Percentiles rank a stretch among this genome's conserved stretches.
phyloP scores from a whole-genome alignment of 1,284 basidiomycete species.

The Takashimella tepidaria region DNA sequence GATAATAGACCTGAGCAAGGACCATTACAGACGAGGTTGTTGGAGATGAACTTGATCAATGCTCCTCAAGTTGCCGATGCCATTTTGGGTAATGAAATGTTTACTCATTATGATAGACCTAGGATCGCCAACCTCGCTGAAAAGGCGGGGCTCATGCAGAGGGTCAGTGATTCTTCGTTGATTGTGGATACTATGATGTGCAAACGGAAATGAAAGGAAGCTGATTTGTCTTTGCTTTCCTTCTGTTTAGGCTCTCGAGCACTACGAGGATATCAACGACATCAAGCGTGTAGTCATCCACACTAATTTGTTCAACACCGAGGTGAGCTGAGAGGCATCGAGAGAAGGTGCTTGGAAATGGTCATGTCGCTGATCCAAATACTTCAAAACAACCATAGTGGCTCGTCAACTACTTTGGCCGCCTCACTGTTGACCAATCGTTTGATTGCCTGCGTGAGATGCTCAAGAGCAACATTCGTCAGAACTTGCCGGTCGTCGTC shows the following conservation, averaged over 20 bases:
- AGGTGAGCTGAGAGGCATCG: constrained; percentile 52
- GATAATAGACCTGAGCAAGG: constrained; percentile 98
- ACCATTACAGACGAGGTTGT: constrained; percentile 87
- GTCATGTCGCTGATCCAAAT: constrained; percentile 2
- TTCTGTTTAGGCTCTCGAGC: constrained; percentile 86
- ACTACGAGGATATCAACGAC: constrained; percentile 94
- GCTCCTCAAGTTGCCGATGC: constrained; percentile 99
- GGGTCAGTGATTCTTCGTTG: constrained; percentile 53
- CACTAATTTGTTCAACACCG: constrained; percentile 76
- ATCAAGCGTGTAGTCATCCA: constrained; percentile 99
- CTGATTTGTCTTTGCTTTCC: too few relatives aligned
- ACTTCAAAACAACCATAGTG: constrained; percentile 54
- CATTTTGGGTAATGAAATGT: constrained; percentile 99
- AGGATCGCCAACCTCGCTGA: constrained; percentile 97
- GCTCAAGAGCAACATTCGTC: constrained; percentile 94
- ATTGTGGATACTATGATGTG: neutral
- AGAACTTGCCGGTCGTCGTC: constrained; percentile 94
- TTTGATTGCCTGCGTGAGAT: constrained; percentile 96
- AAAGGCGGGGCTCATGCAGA: constrained; percentile 92
- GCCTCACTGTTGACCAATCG: constrained; percentile 96
- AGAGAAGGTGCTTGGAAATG: too few relatives aligned
- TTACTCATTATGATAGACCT: constrained; percentile 92
- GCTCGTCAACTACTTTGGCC: constrained; percentile 97
- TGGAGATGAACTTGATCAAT: constrained; percentile 97
- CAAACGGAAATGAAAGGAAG: neutral